Base-by-base conservation (phyloP, 805 yeast genomes). In the Scheffersomyces coipomensis region DNA sequence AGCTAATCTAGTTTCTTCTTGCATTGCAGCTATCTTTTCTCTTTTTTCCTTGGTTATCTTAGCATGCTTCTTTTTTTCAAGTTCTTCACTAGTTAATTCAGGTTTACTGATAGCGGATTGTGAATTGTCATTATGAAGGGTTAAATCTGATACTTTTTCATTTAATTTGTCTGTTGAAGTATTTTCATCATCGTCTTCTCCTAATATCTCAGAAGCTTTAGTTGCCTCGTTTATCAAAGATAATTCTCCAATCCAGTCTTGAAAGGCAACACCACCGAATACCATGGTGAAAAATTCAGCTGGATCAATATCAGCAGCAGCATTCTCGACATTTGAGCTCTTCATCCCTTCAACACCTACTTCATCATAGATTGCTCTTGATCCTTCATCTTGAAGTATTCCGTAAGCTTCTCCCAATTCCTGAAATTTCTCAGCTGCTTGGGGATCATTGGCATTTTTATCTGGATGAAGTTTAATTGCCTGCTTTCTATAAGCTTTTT, bases 381-480 rank as follows among this genome's bases (percentile, higher is more conserved):
- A 64, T 7, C 74, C 76, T 0, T 77, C 69, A 58, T 93, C 93
- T 53, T 85, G 84, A 44, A 93, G 66, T 0, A 93, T 87, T 48
- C 85, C 89, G 51, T 85, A 86, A 0, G 91, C 91, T 47, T 68
- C 74, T 4, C 71, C 75, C 29, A 69, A 44, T 41, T 78, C 86
- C 63, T 93, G 97, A 64, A 93, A 93, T 52, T 84, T 82, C 36
- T 76, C 79, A 11, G 91, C 88, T 12, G 99, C 99, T 10, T 78
- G 76, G 29, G 93, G 95, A 58, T 93, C 95, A 53, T 85, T 82
- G n/a, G 95, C 96, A 56, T 91, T 88, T 68, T 93, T 93, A 61
- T 93, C 99, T 1, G 99, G 99, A 61, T 91, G 99, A 36, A 87
- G 85, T 42, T 71, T 73, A 62, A 91, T 85, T 6, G 98, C 98